Percentiles rank a stretch among this genome's conserved stretches.
Evolutionary conservation across 2,329 filamentous ascomycete species (phyloP).

Genomic region (Neofusicoccum ribis): DNA sequence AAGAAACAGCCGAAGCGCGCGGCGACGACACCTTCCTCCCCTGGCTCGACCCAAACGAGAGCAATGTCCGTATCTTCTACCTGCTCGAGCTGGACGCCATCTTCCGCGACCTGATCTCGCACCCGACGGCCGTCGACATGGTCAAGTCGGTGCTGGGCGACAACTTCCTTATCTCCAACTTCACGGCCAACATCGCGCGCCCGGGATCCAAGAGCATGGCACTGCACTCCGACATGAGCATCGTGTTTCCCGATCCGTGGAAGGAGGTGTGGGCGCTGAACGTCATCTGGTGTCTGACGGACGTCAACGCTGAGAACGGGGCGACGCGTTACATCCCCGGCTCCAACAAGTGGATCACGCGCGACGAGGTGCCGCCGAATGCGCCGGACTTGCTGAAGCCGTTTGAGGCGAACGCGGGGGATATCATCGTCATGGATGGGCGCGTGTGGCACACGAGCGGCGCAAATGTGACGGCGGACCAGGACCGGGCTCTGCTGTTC

Average conservation of each 20-base stretch:
- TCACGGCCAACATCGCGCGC: slow-evolving; percentile 39
- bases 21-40: slow-evolving; percentile 29
- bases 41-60: slow-evolving; percentile 31
- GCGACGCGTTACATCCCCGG: slow-evolving; percentile 25
- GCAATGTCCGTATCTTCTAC: slow-evolving; percentile 35
- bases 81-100: slow-evolving; percentile 32
- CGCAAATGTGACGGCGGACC: slow-evolving; percentile 32
- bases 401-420: slow-evolving; percentile 35
- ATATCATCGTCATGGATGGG: slow-evolving; percentile 37
- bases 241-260: slow-evolving; percentile 39
- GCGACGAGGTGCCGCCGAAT: slow-evolving; percentile 23
- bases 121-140: slow-evolving; percentile 31
- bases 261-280: slow-evolving; percentile 24
- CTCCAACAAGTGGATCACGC: slow-evolving; percentile 22
- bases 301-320: slow-evolving; percentile 34
- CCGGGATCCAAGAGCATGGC: slow-evolving; percentile 32
- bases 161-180: slow-evolving; percentile 36
- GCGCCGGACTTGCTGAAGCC: slow-evolving; percentile 31
- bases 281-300: slow-evolving; percentile 35
- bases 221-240: slow-evolving; percentile 36
- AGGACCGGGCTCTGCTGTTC: slow-evolving; percentile 36
- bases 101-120: slow-evolving; percentile 31
- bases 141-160: slow-evolving; percentile 32
- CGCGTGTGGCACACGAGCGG: slow-evolving; percentile 38
- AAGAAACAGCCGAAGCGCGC: slow-evolving; percentile 25